Evolutionary conservation across 106 monocot species (phyloP).

Genomic region (Dendrobium huoshanense): DNA sequence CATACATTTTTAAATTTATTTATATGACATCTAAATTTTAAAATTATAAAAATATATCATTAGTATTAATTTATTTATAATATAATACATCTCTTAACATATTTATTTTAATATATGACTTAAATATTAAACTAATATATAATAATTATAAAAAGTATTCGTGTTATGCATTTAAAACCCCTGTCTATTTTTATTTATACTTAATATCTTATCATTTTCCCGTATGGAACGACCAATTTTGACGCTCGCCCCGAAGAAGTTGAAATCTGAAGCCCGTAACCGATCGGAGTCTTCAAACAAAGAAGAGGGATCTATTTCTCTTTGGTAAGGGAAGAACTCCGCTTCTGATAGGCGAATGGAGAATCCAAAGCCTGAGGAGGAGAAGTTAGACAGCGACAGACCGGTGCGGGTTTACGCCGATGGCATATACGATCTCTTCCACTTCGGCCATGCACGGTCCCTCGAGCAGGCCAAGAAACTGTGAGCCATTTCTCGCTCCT

Average conservation of each 20-base stretch:
- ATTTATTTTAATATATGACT: no score
- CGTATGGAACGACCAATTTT: not conserved
- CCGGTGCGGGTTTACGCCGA: conserved; percentile 24
- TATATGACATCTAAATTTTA: no score
- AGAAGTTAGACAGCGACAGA: not conserved
- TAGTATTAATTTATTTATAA: no score
- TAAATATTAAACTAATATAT: no score
- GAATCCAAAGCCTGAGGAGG: conserved; percentile 5
- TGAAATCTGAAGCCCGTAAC: not conserved
- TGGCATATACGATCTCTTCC: conserved; percentile 28
- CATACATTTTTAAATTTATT: no score
- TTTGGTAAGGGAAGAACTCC: not conserved
- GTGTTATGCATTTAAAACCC: no score
- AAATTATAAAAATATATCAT: no score
- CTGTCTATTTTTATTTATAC: no score
- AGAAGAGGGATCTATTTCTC: not conserved
- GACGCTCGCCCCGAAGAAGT: not conserved
- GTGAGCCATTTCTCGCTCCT: not conserved
- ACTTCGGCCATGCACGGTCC: conserved; percentile 26
- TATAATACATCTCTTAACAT: no score
- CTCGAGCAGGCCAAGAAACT: conserved; percentile 26
- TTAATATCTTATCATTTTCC: not conserved
- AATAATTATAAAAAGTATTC: no score
- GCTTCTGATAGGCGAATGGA: conserved; percentile 2
- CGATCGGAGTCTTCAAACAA: not conserved